phyloP scores from a whole-genome alignment of 2,329 filamentous ascomycete species.

The Sporothrix humicola region DNA sequence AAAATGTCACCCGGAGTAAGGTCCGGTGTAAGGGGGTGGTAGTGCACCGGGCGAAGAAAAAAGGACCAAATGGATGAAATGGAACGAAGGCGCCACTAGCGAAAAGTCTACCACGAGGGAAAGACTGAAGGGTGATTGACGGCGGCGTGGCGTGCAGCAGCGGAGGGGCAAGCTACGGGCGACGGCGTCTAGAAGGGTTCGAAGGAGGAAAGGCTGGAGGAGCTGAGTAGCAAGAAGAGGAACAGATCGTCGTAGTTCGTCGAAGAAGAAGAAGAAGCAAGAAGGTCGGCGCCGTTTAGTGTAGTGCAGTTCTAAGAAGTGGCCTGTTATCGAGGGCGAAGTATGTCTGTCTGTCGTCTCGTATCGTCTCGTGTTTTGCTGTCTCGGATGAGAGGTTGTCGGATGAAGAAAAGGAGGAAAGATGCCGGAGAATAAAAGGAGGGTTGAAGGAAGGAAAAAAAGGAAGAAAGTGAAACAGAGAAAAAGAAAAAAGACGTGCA shows the following conservation, averaged over 20 bases:
- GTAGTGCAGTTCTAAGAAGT: background rate
- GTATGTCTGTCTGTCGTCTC: background rate
- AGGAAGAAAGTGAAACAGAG: conserved; percentile 5
- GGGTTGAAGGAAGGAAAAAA: background rate
- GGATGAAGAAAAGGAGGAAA: background rate
- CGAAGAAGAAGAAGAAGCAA: background rate
- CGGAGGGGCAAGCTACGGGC: conserved; percentile 7
- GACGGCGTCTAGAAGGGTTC: background rate
- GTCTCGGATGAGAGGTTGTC: background rate
- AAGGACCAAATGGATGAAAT: background rate
- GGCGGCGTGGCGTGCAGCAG: conserved; percentile 15
- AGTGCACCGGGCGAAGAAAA: background rate
- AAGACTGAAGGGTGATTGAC: background rate
- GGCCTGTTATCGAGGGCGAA: background rate
- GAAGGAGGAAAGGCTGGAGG: background rate
- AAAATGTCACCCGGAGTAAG: conserved; percentile 2
- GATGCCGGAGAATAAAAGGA: conserved; percentile 6
- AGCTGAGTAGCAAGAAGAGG: conserved; percentile 5
- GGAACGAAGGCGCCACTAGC: background rate
- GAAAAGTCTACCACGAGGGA: conserved; percentile 13
- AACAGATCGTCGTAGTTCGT: conserved; percentile 22
- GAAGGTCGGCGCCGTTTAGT: background rate
- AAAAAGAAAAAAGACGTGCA: background rate
- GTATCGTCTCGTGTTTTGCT: conserved; percentile 18
- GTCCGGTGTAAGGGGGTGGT: background rate